Evolutionary conservation across 768 basidiomycete genomes (phyloP), one percentile per base, ranked within the genome.

Genomic region (Amyloporia xantha): DNA sequence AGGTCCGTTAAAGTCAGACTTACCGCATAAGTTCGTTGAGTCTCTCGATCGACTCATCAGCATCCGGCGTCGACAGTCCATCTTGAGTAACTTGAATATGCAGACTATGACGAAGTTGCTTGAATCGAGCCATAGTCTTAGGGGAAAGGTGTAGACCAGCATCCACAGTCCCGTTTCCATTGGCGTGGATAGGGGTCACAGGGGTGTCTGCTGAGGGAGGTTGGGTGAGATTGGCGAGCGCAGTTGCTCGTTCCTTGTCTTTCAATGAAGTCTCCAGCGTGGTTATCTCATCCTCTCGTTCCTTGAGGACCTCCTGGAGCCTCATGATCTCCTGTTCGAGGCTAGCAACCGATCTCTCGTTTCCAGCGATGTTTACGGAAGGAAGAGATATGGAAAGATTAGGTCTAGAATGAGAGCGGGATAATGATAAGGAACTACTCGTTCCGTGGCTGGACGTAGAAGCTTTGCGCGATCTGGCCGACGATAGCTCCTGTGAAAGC

Each of bases 251-350:
- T 33, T 69, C 64, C 54, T 66, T 71, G 50, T 68, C 69, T 58
- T 69, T 68, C 51, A 82, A 55, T 17, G 69, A 71, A 33, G 64
- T 55, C 62, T 95, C 93, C 12, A 96, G 74, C 24, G 74, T 66
- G 41, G 74, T 71, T 43, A 98, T 97, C 66, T 98, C 95, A n/a
- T 81, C 75, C 66, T 97, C 95, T 42, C 94, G 78, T 54, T 92
- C 88, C 62, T 82, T 87, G 52, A 98, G 73, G 27, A 92, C 91
- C 59, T 92, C 86, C 65, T 98, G 95, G 38, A 98, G 69, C 50
- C 93, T 83, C 86, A 92, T 93, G 50, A 97, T 91, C 67, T 98
- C 95, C 59, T 87, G 85, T 67, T 96, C 93, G 52, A 96, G 74
- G 63, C 92, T 93, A 15, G 77, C 72, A 5, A 83, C 82, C 23